Conservation (phyloP, 345 rosid genomes). For the Bretschneidera sinensis region DNA sequence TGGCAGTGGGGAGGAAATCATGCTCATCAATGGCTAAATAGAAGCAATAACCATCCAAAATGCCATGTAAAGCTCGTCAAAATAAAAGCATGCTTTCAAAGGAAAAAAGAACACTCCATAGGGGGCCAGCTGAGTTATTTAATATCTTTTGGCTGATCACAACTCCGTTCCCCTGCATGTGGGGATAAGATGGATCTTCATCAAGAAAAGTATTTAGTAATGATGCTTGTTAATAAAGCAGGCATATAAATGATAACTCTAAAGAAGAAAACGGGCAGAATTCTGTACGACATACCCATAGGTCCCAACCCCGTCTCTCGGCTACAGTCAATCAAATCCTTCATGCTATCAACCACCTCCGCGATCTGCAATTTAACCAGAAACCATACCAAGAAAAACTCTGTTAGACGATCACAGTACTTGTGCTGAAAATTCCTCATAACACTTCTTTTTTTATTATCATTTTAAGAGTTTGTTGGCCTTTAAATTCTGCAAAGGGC, state of each 20-base stretch:
- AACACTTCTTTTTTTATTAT: neutral
- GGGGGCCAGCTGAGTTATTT: too few species aligned
- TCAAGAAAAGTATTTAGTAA: neutral
- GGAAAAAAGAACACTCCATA: too few species aligned
- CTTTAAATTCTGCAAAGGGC: too few species aligned
- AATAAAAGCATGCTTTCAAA: too few species aligned
- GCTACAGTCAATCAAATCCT: slow-evolving; percentile 74
- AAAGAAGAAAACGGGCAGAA: neutral
- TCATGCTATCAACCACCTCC: slow-evolving; percentile 81
- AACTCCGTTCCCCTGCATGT: too few species aligned
- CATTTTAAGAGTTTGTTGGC: too few species aligned
- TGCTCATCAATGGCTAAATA: too few species aligned
- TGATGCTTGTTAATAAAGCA: neutral
- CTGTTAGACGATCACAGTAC: neutral
- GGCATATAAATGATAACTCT: neutral
- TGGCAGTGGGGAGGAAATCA: too few species aligned
- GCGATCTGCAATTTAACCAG: slow-evolving; percentile 46
- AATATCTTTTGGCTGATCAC: too few species aligned
- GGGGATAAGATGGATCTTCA: too few species aligned
- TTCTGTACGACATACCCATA: slow-evolving; percentile 47
- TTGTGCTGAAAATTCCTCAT: neutral
- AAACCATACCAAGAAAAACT: neutral
- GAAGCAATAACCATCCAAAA: too few species aligned
- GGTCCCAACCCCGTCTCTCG: slow-evolving; percentile 61
- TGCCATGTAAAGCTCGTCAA: too few species aligned